Evolutionary conservation across 768 basidiomycete genomes (phyloP).

Genomic region (Polyporus arcularius): DNA sequence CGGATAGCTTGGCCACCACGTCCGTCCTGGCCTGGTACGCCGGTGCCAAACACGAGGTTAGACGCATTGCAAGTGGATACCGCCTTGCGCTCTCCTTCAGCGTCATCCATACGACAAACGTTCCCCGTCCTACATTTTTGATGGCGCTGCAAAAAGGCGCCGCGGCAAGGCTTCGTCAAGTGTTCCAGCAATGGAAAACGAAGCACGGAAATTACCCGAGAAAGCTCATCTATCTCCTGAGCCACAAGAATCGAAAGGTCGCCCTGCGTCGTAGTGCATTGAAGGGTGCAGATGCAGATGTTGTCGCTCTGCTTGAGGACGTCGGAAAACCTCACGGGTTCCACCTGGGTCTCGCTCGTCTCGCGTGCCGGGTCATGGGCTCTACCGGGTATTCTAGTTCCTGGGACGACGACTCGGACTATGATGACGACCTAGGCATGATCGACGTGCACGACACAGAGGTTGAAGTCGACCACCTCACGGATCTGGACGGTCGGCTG

Average conservation of each 20-base stretch:
- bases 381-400: too few species aligned
- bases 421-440: background rate
- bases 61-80: conserved; percentile 49
- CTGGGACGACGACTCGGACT: conserved; percentile 12
- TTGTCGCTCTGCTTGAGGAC: conserved; percentile 32
- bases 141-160: conserved; percentile 25
- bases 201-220: conserved; percentile 22
- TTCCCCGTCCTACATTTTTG: conserved; percentile 29
- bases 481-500: background rate
- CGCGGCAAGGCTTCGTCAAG: conserved; percentile 28
- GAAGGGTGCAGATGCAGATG: conserved; percentile 42
- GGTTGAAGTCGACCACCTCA: too few species aligned
- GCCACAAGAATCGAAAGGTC: conserved; percentile 36
- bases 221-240: conserved; percentile 35
- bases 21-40: conserved; percentile 53
- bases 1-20: conserved; percentile 34
- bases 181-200: conserved; percentile 40
- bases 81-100: conserved; percentile 54
- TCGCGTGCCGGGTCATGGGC: conserved; percentile 25
- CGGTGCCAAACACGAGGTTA: conserved; percentile 52
- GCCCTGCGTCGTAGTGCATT: conserved; percentile 32
- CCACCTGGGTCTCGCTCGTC: conserved; percentile 37
- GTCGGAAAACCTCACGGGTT: conserved; percentile 38
- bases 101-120: conserved; percentile 41
- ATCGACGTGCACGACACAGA: too few species aligned